Percentiles rank a stretch among this genome's conserved stretches.
These are phyloP conservation scores for Fraxinus angustifolia DNA, from an alignment of 305 asterid genomes.

Conservation along the genomic window DNA sequence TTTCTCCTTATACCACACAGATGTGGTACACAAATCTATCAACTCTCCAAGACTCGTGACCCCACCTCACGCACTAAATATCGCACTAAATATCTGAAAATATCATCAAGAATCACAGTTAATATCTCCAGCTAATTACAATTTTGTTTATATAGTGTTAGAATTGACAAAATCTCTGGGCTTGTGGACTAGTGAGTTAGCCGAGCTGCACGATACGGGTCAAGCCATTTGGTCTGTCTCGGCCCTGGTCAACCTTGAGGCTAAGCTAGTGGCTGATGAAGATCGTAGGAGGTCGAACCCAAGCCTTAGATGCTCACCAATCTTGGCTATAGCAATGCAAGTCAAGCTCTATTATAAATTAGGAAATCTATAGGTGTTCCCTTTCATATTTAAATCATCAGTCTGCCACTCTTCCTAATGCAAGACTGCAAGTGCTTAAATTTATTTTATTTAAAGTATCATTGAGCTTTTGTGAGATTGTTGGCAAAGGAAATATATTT, in stretches of 20 bases:
- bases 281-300: slow-evolving; percentile 8
- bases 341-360: slow-evolving; percentile 6
- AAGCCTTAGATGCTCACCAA: slow-evolving; percentile 19
- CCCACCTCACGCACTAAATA: neutral
- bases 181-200: slow-evolving; percentile 44
- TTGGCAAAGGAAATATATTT: neutral
- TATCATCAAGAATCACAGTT: neutral
- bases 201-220: slow-evolving; percentile 19
- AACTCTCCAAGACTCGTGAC: slow-evolving; percentile 7
- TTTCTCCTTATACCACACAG: neutral
- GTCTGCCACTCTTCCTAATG: neutral
- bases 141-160: neutral
- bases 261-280: neutral
- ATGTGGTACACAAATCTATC: neutral
- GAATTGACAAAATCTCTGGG: slow-evolving; percentile 30
- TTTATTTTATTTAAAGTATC: neutral
- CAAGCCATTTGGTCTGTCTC: slow-evolving; percentile 21
- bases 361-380: neutral
- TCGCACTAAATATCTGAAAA: neutral
- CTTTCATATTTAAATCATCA: neutral
- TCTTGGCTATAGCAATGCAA: slow-evolving; percentile 22
- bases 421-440: neutral
- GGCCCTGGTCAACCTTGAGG: neutral
- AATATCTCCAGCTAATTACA: neutral
- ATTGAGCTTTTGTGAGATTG: neutral